A percentile compares a stretch with the other conserved stretches of the same genome.
Evolutionary conservation across 345 rosid genomes (phyloP).

Genomic region (Hirschfeldia incana): DNA sequence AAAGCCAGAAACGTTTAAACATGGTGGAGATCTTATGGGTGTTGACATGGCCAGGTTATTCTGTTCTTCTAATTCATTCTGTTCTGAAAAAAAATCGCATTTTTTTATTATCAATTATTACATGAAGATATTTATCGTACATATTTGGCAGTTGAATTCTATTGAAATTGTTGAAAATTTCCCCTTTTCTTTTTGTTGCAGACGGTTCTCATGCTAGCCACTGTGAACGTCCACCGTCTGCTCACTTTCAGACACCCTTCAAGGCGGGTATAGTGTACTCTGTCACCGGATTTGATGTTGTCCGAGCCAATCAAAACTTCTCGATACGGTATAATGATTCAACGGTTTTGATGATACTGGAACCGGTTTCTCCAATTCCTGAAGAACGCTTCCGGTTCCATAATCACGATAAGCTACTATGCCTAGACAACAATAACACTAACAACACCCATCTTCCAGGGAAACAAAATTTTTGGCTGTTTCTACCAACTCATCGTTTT

Average conservation of each 20-base stretch:
- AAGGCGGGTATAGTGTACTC: background rate
- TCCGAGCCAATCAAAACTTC: background rate
- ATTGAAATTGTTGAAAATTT: background rate
- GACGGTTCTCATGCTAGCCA: background rate
- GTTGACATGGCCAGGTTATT: background rate
- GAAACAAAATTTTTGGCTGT: too few relatives aligned
- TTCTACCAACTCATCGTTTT: too few relatives aligned
- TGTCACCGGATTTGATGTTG: slow-evolving; percentile 1
- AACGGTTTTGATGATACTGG: background rate
- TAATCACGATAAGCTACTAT: background rate
- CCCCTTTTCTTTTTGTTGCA: background rate
- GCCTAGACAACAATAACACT: background rate
- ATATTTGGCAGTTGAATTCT: background rate
- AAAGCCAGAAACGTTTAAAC: background rate
- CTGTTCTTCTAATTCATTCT: background rate
- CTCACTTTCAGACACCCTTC: background rate
- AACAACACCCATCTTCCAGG: background rate
- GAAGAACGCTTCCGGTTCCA: background rate
- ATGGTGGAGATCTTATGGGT: background rate
- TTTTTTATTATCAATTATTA: too few relatives aligned
- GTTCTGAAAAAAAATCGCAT: background rate
- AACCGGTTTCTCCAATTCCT: background rate
- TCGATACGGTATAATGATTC: background rate
- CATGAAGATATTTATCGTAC: background rate
- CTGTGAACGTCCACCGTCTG: background rate